phyloP scores from a whole-genome alignment of 768 basidiomycete species.

The Fibroporia radiculosa region DNA sequence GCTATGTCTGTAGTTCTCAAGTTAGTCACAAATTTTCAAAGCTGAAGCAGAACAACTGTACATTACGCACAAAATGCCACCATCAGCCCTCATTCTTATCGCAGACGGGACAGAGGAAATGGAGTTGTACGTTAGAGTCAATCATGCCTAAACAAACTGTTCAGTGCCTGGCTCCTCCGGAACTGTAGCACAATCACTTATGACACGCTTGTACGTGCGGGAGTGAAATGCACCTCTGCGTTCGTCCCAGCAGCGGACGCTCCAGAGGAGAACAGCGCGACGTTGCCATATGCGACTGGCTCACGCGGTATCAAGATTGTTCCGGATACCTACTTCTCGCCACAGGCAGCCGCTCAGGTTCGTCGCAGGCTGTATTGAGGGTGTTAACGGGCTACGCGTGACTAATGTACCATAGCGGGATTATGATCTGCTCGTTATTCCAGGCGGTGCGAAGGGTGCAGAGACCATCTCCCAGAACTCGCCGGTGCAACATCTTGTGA shows the following conservation, averaged over 20 bases:
- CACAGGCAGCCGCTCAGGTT: slow-evolving; percentile 18
- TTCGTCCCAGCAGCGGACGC: slow-evolving; percentile 32
- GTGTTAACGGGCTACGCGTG: neutral
- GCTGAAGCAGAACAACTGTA: too few species aligned
- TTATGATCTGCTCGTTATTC: slow-evolving; percentile 66
- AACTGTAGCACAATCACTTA: slow-evolving; percentile 63
- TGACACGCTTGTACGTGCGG: slow-evolving; percentile 75
- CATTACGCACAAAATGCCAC: slow-evolving; percentile 21
- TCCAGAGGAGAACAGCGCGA: slow-evolving; percentile 20
- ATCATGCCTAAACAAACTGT: neutral
- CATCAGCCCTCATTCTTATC: slow-evolving; percentile 66
- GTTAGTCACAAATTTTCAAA: too few species aligned
- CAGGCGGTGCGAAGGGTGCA: slow-evolving; percentile 74
- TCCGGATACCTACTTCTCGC: slow-evolving; percentile 43
- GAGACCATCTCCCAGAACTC: slow-evolving; percentile 56
- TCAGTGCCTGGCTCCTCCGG: slow-evolving; percentile 3
- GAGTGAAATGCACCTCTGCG: slow-evolving; percentile 58
- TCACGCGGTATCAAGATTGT: slow-evolving; percentile 70
- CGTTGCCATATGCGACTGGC: slow-evolving; percentile 47
- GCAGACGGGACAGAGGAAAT: slow-evolving; percentile 85
- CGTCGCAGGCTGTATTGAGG: slow-evolving; percentile 2
- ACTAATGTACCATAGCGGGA: slow-evolving; percentile 35
- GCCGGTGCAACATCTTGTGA: slow-evolving; percentile 56
- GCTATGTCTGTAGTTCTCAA: neutral
- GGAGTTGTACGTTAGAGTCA: slow-evolving; percentile 58